These are phyloP conservation scores for Pichia sp. DNA, from an alignment of 1,139 yeast species.

Conservation along the genomic window DNA sequence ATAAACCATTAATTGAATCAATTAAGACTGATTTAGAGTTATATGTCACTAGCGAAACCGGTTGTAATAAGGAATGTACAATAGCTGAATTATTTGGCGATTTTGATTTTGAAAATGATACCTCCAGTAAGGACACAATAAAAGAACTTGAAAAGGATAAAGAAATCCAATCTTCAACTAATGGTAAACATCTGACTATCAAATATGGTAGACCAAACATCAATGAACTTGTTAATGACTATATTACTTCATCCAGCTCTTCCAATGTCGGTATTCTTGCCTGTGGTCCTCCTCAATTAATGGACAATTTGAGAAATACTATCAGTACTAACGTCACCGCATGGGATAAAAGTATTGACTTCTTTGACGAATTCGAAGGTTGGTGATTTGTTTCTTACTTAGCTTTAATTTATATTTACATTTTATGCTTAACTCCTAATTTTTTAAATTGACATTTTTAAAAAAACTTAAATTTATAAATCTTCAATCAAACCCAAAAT, in stretches of 20 bases:
- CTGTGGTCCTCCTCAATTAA: slow-evolving; percentile 42
- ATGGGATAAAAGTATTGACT: slow-evolving; percentile 19
- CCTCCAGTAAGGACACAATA: neutral
- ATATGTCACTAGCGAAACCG: slow-evolving; percentile 9
- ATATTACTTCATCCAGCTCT: slow-evolving; percentile 29
- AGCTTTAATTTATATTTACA: neutral
- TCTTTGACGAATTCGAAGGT: slow-evolving; percentile 20
- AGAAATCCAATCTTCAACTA: neutral
- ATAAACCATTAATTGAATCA: slow-evolving; percentile 2
- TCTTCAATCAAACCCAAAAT: too few relatives aligned
- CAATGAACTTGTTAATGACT: slow-evolving; percentile 24
- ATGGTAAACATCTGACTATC: neutral
- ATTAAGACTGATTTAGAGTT: slow-evolving; percentile 11
- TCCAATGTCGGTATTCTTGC: slow-evolving; percentile 36
- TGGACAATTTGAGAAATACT: slow-evolving; percentile 32
- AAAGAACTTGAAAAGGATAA: neutral
- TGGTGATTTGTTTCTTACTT: slow-evolving; percentile 14
- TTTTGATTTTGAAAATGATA: neutral
- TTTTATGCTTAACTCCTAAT: neutral
- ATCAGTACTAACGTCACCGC: slow-evolving; percentile 7
- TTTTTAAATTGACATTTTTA: too few relatives aligned
- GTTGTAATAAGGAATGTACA: neutral
- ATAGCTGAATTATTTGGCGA: neutral
- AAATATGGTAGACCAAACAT: neutral
- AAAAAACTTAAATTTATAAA: too few relatives aligned